A percentile compares a stretch with the other conserved stretches of the same genome.
These are phyloP conservation scores for Crithidia mellificae DNA, from an alignment of 208 protist genomes.

Conservation along the genomic window DNA sequence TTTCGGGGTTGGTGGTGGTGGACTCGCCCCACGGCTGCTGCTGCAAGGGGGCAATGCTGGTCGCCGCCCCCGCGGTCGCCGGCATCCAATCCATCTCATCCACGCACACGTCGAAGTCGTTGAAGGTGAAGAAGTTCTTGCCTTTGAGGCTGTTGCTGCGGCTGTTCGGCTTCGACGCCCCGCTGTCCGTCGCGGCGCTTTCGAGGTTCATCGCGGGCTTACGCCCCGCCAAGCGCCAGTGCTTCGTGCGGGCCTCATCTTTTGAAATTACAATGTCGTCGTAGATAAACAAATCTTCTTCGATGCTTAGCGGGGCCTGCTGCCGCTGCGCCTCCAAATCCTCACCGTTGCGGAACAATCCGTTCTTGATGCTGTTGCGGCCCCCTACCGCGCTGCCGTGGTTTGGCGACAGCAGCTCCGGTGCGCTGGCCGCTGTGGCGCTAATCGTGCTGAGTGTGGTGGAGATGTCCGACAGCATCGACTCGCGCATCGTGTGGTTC, in stretches of 20 bases:
- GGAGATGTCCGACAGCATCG: constrained; percentile 40
- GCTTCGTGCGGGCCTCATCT: constrained; percentile 65
- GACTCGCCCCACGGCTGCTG: constrained; percentile 6
- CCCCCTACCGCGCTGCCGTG: background rate
- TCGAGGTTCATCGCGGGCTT: constrained; percentile 35
- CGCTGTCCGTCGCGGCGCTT: background rate
- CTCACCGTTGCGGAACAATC: constrained; percentile 28
- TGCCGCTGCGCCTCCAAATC: constrained; percentile 81
- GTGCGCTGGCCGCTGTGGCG: background rate
- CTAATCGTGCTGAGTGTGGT: constrained; percentile 19
- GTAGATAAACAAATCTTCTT: constrained; percentile 83
- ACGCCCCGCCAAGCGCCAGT: constrained; percentile 70
- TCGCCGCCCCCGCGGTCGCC: constrained; percentile 6
- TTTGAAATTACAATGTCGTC: constrained; percentile 85
- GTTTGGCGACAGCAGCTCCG: constrained; percentile 4
- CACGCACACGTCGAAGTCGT: constrained; percentile 82
- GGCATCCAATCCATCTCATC: constrained; percentile 76
- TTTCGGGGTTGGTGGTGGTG: background rate
- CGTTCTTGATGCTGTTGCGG: constrained; percentile 14
- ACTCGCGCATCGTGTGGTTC: constrained; percentile 24
- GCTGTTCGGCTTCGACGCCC: background rate
- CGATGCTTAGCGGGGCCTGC: constrained; percentile 51
- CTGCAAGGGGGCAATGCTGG: background rate
- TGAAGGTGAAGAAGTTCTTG: constrained; percentile 69
- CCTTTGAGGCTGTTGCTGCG: constrained; percentile 13